Evolutionary conservation across 2,329 filamentous ascomycete genomes (phyloP).

Genomic region (Calonectria hongkongensis): DNA sequence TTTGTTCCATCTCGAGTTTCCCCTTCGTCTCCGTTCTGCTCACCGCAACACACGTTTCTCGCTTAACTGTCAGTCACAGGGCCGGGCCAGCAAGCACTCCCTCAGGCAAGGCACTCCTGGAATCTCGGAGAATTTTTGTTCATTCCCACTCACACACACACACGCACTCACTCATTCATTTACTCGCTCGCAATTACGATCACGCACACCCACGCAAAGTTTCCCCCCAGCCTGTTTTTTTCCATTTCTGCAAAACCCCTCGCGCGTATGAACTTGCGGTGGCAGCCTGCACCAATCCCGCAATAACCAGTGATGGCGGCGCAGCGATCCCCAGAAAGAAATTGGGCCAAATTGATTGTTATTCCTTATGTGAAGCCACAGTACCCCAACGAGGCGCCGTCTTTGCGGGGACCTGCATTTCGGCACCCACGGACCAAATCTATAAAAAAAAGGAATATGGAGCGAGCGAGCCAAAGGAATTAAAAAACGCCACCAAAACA

Average conservation of each 20-base stretch:
- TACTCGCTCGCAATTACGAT: background rate
- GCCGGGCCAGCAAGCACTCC: conserved; percentile 29
- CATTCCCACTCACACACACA: conserved; percentile 16
- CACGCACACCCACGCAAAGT: background rate
- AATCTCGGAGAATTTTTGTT: conserved; percentile 37
- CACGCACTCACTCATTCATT: background rate
- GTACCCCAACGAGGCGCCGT: background rate
- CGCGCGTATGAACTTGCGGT: conserved; percentile 34
- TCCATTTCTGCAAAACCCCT: conserved; percentile 8
- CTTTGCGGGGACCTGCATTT: conserved; percentile 21
- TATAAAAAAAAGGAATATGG: conserved; percentile 39
- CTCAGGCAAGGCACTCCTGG: conserved; percentile 35
- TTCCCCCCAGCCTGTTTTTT: background rate
- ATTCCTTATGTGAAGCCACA: conserved; percentile 15
- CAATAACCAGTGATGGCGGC: background rate
- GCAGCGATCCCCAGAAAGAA: conserved; percentile 23
- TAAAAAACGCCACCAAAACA: conserved; percentile 33
- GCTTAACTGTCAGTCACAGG: conserved; percentile 31
- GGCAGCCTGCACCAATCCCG: conserved; percentile 15
- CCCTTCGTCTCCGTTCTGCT: conserved; percentile 31
- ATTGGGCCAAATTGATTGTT: conserved; percentile 19
- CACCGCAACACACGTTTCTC: conserved; percentile 41
- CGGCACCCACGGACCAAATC: conserved; percentile 23
- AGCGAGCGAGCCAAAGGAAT: conserved; percentile 23
- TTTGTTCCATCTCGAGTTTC: conserved; percentile 33